Conservation (phyloP, 129 eudicot genomes). For the Silybum marianum region DNA sequence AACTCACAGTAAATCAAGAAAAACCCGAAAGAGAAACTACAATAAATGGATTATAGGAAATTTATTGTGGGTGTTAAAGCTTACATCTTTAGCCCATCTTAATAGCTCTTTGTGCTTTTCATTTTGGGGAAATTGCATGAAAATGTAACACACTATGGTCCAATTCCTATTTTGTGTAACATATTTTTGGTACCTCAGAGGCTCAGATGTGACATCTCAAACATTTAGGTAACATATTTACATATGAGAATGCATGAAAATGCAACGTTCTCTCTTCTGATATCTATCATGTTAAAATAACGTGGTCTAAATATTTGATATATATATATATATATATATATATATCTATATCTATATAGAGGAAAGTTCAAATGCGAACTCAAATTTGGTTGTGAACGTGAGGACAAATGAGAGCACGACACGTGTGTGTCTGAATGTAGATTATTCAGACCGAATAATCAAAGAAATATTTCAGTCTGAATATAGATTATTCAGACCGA, state of each 20-base stretch:
- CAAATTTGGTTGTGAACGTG: too few species aligned
- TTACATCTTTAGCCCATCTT: constrained; percentile 6
- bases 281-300: background rate
- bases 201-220: too few species aligned
- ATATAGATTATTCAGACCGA: too few species aligned
- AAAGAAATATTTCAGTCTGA: too few species aligned
- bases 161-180: background rate
- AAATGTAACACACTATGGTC: background rate
- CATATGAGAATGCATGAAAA: background rate
- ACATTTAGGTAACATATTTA: background rate
- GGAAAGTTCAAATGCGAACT: too few species aligned
- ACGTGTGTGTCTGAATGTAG: too few species aligned
- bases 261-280: background rate
- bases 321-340: too few species aligned
- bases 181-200: too few species aligned
- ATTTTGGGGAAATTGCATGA: background rate
- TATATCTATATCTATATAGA: too few species aligned
- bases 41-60: background rate
- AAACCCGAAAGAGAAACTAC: background rate
- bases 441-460: too few species aligned
- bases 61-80: background rate
- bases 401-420: too few species aligned
- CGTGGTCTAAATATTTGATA: too few species aligned
- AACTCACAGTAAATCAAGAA: background rate
- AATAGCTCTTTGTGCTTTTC: background rate